These are phyloP conservation scores for Pichia sp. DNA, from an alignment of 1,139 yeast species.

Conservation along the genomic window DNA sequence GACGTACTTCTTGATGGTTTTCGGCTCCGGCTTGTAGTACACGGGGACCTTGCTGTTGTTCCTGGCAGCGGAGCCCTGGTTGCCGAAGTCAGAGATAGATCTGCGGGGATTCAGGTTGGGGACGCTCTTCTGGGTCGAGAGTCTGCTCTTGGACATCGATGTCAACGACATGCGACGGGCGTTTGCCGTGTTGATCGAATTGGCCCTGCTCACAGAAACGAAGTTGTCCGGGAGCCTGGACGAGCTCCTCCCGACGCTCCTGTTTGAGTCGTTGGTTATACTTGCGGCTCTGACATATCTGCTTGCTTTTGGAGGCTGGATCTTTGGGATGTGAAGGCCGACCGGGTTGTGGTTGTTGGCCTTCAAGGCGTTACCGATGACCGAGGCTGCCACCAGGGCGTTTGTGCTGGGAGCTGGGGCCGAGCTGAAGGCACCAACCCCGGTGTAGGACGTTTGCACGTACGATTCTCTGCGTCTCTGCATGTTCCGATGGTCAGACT, in stretches of 20 bases:
- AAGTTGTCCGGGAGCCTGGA: constrained; percentile 1
- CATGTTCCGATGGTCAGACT: constrained; percentile 3
- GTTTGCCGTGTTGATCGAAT: constrained; percentile 14
- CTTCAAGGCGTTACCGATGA: constrained; percentile 34
- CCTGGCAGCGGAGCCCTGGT: not conserved
- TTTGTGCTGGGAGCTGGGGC: constrained; percentile 29
- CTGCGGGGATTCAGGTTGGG: constrained; percentile 18
- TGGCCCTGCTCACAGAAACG: constrained; percentile 11
- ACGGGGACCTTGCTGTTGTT: not conserved
- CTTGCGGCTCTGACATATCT: constrained; percentile 24
- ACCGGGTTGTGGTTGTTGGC: constrained; percentile 28
- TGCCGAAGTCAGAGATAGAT: constrained; percentile 20
- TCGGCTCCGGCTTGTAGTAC: constrained; percentile 17
- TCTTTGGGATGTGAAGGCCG: constrained; percentile 25
- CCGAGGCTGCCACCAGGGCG: constrained; percentile 36
- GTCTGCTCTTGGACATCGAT: constrained; percentile 14
- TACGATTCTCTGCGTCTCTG: constrained; percentile 14
- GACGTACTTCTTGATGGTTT: constrained; percentile 41
- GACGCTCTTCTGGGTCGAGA: constrained; percentile 14
- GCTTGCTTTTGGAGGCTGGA: constrained; percentile 18
- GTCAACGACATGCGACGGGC: constrained; percentile 16
- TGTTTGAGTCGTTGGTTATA: constrained; percentile 16
- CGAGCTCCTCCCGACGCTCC: constrained; percentile 7
- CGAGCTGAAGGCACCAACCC: constrained; percentile 25
- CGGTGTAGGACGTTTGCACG: constrained; percentile 27